phyloP scores from a whole-genome alignment of 2,329 filamentous ascomycete species.

The Exophiala bonariae region DNA sequence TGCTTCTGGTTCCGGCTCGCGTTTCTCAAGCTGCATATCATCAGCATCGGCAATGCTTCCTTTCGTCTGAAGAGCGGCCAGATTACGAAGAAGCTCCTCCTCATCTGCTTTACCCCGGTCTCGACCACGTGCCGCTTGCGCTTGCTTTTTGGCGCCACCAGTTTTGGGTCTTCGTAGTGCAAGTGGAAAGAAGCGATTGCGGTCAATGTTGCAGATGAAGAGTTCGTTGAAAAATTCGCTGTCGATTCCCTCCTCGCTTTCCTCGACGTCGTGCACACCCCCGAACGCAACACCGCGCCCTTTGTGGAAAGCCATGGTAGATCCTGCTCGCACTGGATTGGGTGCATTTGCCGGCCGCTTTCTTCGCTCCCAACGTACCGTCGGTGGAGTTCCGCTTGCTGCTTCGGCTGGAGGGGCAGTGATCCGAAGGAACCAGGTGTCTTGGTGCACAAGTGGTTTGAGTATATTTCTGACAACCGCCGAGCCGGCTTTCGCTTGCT shows the following conservation, averaged over 20 bases:
- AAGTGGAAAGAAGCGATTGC: conserved; percentile 91
- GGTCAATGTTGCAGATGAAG: conserved; percentile 91
- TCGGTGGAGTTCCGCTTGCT: conserved; percentile 64
- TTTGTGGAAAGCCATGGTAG: conserved; percentile 93
- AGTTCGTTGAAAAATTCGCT: conserved; percentile 95
- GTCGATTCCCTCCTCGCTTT: conserved; percentile 91
- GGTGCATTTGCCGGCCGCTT: conserved; percentile 92
- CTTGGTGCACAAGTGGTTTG: conserved; percentile 87
- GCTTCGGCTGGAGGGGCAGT: conserved; percentile 69
- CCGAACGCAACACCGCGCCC: conserved; percentile 91
- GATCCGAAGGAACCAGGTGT: conserved; percentile 90
- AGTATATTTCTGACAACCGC: conserved; percentile 64
- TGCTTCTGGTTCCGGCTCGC: conserved; percentile 55
- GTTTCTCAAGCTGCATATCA: conserved; percentile 40
- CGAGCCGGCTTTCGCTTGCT: conserved; percentile 61
- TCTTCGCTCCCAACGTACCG: conserved; percentile 84
- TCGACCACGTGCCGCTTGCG: conserved; percentile 48
- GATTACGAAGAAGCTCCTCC: conserved; percentile 81
- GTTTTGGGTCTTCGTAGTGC: conserved; percentile 71
- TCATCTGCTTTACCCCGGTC: conserved; percentile 82
- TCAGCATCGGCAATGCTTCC: conserved; percentile 59
- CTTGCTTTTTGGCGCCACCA: conserved; percentile 60
- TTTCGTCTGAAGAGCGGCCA: conserved; percentile 81
- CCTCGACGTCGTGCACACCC: conserved; percentile 88
- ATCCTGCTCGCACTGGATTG: conserved; percentile 77